These are phyloP conservation scores for Fusarium concolor DNA, from an alignment of 2,329 filamentous ascomycete genomes.

Conservation along the genomic window DNA sequence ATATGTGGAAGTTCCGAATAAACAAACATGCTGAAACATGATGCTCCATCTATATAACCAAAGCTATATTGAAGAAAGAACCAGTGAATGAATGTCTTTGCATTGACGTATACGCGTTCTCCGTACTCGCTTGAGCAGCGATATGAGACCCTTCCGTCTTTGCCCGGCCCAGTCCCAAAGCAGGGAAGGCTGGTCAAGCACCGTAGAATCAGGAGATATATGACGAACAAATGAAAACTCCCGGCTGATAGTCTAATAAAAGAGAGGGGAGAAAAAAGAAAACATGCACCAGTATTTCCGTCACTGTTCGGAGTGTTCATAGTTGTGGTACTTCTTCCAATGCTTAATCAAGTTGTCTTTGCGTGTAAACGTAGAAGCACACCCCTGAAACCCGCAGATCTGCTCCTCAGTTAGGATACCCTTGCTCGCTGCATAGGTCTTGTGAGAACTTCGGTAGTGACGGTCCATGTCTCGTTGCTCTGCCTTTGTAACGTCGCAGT, in stretches of 20 bases:
- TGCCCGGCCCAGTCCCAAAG: background rate
- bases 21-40: conserved; percentile 24
- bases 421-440: conserved; percentile 13
- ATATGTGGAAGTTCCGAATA: conserved; percentile 15
- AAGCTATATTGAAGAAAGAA: background rate
- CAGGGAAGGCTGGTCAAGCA: conserved; percentile 26
- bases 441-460: conserved; percentile 39
- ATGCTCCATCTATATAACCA: conserved; percentile 1
- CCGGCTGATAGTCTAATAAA: background rate
- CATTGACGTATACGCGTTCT: background rate
- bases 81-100: background rate
- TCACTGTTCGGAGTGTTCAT: background rate
- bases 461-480: conserved; percentile 44
- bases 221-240: background rate
- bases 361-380: conserved; percentile 27
- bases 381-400: conserved; percentile 12
- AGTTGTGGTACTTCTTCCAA: conserved; percentile 25
- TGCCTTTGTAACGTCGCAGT: conserved; percentile 25
- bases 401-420: conserved; percentile 4
- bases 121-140: conserved; percentile 16
- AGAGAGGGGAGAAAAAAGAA: background rate
- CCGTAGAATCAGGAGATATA: conserved; percentile 21
- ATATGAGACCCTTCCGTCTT: conserved; percentile 1
- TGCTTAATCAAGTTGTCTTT: conserved; percentile 39
- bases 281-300: background rate